Base-by-base conservation (phyloP, 2,329 filamentous ascomycete genomes). In the Aspergillus pseudotamarii region DNA sequence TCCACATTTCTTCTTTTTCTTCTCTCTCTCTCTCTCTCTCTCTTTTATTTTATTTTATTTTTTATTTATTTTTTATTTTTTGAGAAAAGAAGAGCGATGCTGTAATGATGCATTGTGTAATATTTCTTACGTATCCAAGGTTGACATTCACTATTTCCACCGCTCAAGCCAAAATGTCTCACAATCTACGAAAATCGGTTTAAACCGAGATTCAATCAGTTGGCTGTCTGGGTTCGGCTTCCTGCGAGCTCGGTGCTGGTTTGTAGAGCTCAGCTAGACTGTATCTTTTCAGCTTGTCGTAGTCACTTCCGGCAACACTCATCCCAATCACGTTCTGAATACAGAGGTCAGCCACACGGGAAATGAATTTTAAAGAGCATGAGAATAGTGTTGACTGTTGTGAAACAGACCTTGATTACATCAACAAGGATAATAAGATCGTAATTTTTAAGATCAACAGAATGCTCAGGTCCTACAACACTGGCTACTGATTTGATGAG, bases 261-360 rank as follows among this genome's bases (percentile, higher is more conserved):
- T 83, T 81, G 68, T 85, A 87, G 58, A 90, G 82, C 73, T 90
- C 88, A 50, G 86, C 83, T 55, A 89, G 73, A 72, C 89, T 90
- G 75, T 84, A 89, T 60, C 84, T 81, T 75, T 88, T 89, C 65
- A 90, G 78, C 66, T 81, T 76, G 60, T 89, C 87, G 68, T 85
- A 89, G 66, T 87, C 85, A 58, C 80, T 76, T 23, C 82, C 83
- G 5, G 89, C 85, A 10, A 89, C 86, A 66, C 86, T 88, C 82
- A 90, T 87, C 23, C 88, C 87, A 64, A 87, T 83, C 11, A 89
- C 75, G 68, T 88, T 88, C 87, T 89, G 56, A 4, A 30, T 43
- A n/a, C 48, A 51, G 41, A 21, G n/a, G 64, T 73, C 57, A 74
- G 68, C 58, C 3, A 58, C 16, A 8, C 74, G 48, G 23, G 48